phyloP scores from a whole-genome alignment of 129 eudicot genomes.

The Erigeron canadensis region DNA sequence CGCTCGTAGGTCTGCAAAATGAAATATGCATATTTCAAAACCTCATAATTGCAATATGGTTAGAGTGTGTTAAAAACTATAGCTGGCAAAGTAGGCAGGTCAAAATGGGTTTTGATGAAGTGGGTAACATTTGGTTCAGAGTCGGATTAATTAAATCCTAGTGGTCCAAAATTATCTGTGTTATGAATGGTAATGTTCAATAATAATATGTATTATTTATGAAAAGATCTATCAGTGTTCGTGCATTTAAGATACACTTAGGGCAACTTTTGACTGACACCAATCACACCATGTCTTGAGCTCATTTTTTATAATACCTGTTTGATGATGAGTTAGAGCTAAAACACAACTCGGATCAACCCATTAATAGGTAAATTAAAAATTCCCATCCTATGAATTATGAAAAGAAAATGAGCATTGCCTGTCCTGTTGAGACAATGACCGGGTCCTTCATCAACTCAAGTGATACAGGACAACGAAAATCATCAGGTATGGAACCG shows the following conservation, averaged over 20 bases:
- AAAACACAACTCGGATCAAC: not conserved
- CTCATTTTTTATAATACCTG: not conserved
- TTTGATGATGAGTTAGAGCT: not conserved
- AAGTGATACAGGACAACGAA: slow-evolving; percentile 92
- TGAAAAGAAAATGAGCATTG: slow-evolving; percentile 19
- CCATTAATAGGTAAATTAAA: not conserved
- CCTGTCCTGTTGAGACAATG: slow-evolving; percentile 98
- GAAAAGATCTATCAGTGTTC: not conserved
- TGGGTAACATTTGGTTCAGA: not conserved
- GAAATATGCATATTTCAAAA: not conserved
- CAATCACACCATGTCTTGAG: too few relatives aligned
- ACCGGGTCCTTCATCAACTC: slow-evolving; percentile 98
- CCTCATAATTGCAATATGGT: slow-evolving; percentile 7
- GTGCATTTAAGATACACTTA: not conserved
- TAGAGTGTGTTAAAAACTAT: slow-evolving; percentile 1
- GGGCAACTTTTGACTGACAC: not conserved
- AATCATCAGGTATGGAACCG: slow-evolving; percentile 81
- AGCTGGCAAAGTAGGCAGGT: slow-evolving; percentile 3
- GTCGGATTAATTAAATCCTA: not conserved
- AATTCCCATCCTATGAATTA: not conserved
- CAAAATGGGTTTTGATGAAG: not conserved
- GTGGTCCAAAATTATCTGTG: not conserved
- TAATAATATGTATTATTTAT: too few relatives aligned
- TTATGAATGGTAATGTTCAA: too few relatives aligned
- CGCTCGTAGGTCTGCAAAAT: slow-evolving; percentile 81